Evolutionary conservation across 1,284 basidiomycete genomes (phyloP), one percentile per base, ranked within the genome.

Genomic region (Lentinula novae-zelandiae): DNA sequence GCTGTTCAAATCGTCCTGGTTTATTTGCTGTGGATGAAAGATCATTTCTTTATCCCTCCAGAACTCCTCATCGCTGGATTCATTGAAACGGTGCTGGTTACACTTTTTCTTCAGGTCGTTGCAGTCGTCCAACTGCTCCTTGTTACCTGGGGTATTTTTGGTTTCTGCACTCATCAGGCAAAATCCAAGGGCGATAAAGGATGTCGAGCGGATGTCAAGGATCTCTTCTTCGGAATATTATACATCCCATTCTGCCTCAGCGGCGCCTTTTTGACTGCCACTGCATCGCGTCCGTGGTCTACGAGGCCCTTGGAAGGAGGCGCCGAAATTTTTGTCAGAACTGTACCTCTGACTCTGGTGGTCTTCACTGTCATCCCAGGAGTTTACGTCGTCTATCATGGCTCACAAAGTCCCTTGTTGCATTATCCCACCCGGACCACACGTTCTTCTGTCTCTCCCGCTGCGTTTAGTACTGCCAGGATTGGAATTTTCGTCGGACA

Each of bases 41-140:
- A 54, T 44, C 34, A n/a, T 40, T 54, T 40, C 53, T 54, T 54
- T 12, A 20, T 54, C n/a, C 53, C 53, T 42, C 53, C 53, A 27
- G 53, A 54, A 12, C 38, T 54, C 1, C 53, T 54, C 39, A 13
- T 54, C 13, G 53, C 36, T 8, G 38, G 53, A 10, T 54, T 54
- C 39, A 54, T 54, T 0, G 39, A 42, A 31, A 54, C 38, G 36
- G 39, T 54, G n/a, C 31, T 54, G 53, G 53, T 54, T n/a, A 54
- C 53, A 38, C 39, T 54, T 12, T 2, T 42, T 17, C 22, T 54
- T 2, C 53, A 54, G 39, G 20, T 54, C 9, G 12, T 42, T 20
- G 53, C 39, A 40, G 12, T 42, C 22, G 22, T 54, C 12, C 53
- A 54, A 27, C 7, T 42, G 20, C 5, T 31, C 2, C 53, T 54